These are phyloP conservation scores for Rhodotorula toruloides DNA, from an alignment of 768 basidiomycete genomes.

Conservation along the genomic window DNA sequence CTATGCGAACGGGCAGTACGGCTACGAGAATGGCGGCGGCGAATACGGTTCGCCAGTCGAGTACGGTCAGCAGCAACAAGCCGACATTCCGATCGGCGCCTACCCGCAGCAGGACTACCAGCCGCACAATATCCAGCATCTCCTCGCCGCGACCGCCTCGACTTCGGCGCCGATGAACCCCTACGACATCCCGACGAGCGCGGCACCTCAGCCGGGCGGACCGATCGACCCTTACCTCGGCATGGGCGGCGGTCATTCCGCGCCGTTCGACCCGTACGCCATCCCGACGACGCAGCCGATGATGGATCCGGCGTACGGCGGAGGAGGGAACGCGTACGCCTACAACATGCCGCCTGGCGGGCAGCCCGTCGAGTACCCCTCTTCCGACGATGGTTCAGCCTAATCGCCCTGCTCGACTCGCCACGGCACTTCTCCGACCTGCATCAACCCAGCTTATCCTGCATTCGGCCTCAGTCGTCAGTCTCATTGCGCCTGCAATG, in stretches of 20 bases:
- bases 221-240: conserved; percentile 1
- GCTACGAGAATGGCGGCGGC: background rate
- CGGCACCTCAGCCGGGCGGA: background rate
- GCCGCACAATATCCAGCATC: conserved; percentile 13
- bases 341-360: conserved; percentile 3
- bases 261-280: conserved; percentile 22
- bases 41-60: background rate
- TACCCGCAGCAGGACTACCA: background rate
- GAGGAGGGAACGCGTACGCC: background rate
- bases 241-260: background rate
- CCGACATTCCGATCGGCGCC: conserved; percentile 4
- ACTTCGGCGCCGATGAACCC: conserved; percentile 14
- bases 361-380: conserved; percentile 6
- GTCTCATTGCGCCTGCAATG: too few species aligned
- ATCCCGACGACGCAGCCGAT: conserved; percentile 8
- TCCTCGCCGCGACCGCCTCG: conserved; percentile 3
- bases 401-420: background rate
- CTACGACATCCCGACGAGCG: conserved; percentile 14
- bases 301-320: conserved; percentile 10
- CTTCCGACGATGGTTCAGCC: background rate
- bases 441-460: too few species aligned
- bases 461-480: too few species aligned
- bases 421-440: too few species aligned
- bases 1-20: background rate
- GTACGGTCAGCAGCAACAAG: background rate